Percentiles rank a stretch among this genome's conserved stretches.
Conservation (phyloP, 2,329 filamentous ascomycete genomes). For the Clarireedia paspali region DNA sequence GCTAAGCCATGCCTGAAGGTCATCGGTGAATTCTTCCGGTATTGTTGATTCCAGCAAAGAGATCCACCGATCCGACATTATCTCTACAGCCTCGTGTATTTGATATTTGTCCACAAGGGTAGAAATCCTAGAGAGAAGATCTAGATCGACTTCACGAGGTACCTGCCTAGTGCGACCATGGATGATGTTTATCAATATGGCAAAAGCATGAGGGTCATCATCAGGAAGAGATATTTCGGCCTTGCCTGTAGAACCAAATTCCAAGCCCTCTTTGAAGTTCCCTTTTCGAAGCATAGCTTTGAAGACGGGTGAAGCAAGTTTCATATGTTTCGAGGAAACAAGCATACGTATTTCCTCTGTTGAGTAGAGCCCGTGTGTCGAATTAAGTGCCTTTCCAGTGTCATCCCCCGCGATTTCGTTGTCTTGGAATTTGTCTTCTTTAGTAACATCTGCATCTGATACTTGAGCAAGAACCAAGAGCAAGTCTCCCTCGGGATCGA, state of each 20-base stretch:
- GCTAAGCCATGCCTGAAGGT: slow-evolving; percentile 1
- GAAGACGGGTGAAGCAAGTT: slow-evolving; percentile 1
- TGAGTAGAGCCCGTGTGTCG: too few relatives aligned
- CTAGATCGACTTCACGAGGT: neutral
- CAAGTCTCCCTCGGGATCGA: slow-evolving; percentile 2
- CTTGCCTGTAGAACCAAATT: neutral
- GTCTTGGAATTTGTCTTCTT: neutral
- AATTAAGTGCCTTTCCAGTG: neutral
- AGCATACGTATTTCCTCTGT: neutral
- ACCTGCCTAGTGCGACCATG: neutral
- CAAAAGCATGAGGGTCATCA: slow-evolving; percentile 6
- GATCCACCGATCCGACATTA: slow-evolving; percentile 3
- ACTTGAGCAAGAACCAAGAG: neutral
- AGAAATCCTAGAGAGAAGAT: neutral
- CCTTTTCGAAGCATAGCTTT: neutral
- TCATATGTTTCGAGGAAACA: slow-evolving; percentile 2
- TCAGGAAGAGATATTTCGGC: neutral
- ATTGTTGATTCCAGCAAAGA: neutral
- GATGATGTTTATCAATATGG: neutral
- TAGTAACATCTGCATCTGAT: neutral
- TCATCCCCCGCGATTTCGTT: neutral
- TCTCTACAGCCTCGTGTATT: slow-evolving; percentile 3
- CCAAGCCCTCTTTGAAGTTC: neutral
- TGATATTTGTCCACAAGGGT: slow-evolving; percentile 9
- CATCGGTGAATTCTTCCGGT: neutral